Evolutionary conservation across 768 basidiomycete species (phyloP), one percentile per base, ranked within the genome.

Genomic region (Hemileccinum impolitum): DNA sequence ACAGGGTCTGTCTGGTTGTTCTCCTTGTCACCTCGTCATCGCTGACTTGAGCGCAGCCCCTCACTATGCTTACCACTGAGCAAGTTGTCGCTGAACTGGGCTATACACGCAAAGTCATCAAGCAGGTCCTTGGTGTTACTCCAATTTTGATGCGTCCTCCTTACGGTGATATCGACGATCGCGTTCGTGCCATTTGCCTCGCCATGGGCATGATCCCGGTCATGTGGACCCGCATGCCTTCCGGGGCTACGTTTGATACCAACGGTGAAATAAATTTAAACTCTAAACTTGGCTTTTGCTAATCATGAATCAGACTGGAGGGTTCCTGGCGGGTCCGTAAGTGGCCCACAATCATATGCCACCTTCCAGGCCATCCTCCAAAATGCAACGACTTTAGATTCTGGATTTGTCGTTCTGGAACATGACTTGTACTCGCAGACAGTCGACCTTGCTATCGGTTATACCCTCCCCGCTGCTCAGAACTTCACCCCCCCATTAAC

Each of bases 201-300:
- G 90, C 92, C 26, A 95, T 98, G 94, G 92, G 93, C 39, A 70
- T 97, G 70, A 73, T 84, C 11, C 90, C 95, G 23, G 82, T 96
- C 61, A 87, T 95, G 64, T 97, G 94, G 94, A 90, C 91, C 28
- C 73, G 75, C 11, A 75, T 78, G 11, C 77, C 82, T 39, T 61
- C 62, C 25, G 78, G 75, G 39, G 70, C 70, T 34, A 62, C 74
- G 45, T 90, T 87, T 59, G 87, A 90, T 60, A 89, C 88, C 35
- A 83, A 87, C 50, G 87, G 85, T 84, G 6, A 57, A 34, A 68
- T 56, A 25, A 48, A 28, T 6, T 28, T 4, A 12, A n/a, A 18
- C 18, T 4, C 31, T 13, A 5, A 7, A 13, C 3, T 2, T 51
- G 38, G 43, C 31, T 13, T 42, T 45, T 42, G 18, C 43, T 65